These are phyloP conservation scores for Aaosphaeria pasadenensis DNA, from an alignment of 2,329 filamentous ascomycete genomes.

Conservation along the genomic window DNA sequence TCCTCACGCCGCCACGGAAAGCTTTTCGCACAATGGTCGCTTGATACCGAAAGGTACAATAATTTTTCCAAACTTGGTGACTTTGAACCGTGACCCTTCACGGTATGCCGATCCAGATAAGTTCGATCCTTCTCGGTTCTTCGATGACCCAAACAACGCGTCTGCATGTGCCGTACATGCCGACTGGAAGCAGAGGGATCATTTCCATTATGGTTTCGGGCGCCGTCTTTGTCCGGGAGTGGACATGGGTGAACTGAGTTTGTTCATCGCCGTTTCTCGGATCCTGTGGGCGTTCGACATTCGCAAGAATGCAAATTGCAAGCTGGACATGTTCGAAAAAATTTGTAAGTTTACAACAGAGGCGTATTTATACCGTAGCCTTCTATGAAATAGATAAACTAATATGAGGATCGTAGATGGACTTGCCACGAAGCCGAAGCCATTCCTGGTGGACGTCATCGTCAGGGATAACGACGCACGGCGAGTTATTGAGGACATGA, in stretches of 20 bases:
- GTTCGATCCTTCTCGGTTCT: constrained; percentile 3
- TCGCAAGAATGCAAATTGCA: constrained; percentile 1
- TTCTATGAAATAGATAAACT: too few relatives aligned
- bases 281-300: constrained; percentile 33
- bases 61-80: background rate
- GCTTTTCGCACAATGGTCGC: constrained; percentile 32
- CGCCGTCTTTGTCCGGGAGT: constrained; percentile 38
- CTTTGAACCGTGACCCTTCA: background rate
- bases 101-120: background rate
- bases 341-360: too few relatives aligned
- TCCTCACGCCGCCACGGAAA: constrained; percentile 20
- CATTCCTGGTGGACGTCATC: too few relatives aligned
- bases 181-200: constrained; percentile 24
- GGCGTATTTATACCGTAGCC: too few relatives aligned
- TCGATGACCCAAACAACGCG: constrained; percentile 13
- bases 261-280: constrained; percentile 30
- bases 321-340: background rate
- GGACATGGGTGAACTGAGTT: constrained; percentile 32
- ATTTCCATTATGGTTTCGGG: constrained; percentile 39
- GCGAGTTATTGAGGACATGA: too few relatives aligned
- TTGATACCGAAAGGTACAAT: constrained; percentile 36
- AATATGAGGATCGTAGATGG: too few relatives aligned
- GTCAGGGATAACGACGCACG: too few relatives aligned
- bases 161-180: constrained; percentile 33
- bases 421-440: too few relatives aligned